Conservation (phyloP, 2,329 filamentous ascomycete genomes). For the Aspergillus glaucus region DNA sequence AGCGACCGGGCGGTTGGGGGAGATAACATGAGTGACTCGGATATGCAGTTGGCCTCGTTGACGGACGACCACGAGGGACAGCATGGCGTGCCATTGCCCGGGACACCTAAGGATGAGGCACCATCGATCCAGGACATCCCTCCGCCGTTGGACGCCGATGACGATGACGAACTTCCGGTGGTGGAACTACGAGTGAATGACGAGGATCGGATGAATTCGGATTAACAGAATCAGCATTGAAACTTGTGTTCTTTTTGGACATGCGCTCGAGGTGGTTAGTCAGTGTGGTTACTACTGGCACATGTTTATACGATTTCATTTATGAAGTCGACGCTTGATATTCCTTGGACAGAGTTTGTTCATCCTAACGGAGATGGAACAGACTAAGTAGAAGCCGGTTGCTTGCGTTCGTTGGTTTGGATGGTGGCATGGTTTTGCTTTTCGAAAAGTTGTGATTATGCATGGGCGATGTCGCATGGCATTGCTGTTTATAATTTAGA, state of each 20-base stretch:
- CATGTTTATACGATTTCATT: too few species aligned
- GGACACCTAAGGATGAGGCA: constrained; percentile 21
- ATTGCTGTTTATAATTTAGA: too few species aligned
- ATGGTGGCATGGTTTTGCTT: too few species aligned
- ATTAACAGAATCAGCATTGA: constrained; percentile 1
- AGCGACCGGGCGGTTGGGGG: constrained; percentile 37
- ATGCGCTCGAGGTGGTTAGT: constrained; percentile 9
- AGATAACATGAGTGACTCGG: constrained; percentile 28
- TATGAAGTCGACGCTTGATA: too few species aligned
- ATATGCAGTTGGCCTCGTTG: constrained; percentile 25
- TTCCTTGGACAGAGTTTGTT: too few species aligned
- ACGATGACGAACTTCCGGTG: constrained; percentile 35
- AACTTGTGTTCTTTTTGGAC: constrained; percentile 7
- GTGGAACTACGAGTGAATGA: constrained; percentile 36
- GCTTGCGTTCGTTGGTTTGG: too few species aligned
- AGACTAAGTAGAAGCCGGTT: too few species aligned
- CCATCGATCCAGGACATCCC: constrained; percentile 27
- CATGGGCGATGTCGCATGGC: too few species aligned
- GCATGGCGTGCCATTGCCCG: constrained; percentile 10
- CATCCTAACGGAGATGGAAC: too few species aligned
- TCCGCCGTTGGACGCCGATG: constrained; percentile 23
- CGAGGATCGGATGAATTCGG: constrained; percentile 23
- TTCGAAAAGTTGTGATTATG: too few species aligned
- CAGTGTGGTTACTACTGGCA: too few species aligned
- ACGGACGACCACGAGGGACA: constrained; percentile 20